Evolutionary conservation across 805 yeast genomes (phyloP).

Genomic region (Starmerella ratchasimensis): DNA sequence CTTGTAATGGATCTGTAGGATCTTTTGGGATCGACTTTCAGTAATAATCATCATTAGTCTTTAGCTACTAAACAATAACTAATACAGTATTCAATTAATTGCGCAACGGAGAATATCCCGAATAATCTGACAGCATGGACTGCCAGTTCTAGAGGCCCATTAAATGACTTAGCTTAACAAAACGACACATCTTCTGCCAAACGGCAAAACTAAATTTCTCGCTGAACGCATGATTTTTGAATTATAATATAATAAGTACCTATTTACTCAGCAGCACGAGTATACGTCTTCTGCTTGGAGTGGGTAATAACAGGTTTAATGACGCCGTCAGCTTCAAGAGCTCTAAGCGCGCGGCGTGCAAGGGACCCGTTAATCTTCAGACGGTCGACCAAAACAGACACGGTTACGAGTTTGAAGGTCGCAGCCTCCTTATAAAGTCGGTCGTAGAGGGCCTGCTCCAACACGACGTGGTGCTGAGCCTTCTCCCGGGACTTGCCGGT

Average conservation of each 20-base stretch:
- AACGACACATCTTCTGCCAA: no score
- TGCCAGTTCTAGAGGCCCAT: no score
- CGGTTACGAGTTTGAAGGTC: constrained; percentile 95
- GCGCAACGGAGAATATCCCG: no score
- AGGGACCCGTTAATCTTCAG: constrained; percentile 97
- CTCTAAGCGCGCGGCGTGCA: constrained; percentile 96
- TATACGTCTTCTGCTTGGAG: constrained; percentile 95
- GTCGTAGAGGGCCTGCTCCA: constrained; percentile 98
- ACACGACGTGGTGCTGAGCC: constrained; percentile 95
- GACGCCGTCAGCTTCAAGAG: constrained; percentile 87
- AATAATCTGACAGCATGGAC: no score
- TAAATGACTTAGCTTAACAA: no score
- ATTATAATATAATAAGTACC: constrained; percentile 11
- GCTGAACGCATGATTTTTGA: no score
- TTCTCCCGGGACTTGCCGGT: constrained; percentile 99
- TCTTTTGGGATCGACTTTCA: no score
- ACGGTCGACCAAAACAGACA: constrained; percentile 97
- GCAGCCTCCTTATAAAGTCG: constrained; percentile 98
- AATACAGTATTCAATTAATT: no score
- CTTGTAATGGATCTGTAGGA: no score
- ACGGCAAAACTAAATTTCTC: no score
- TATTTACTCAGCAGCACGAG: constrained; percentile 23
- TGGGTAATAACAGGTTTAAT: constrained; percentile 89
- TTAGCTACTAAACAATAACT: no score
- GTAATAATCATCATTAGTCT: no score